These are phyloP conservation scores for Thermoascus crustaceus DNA, from an alignment of 2,329 filamentous ascomycete species.

Conservation along the genomic window DNA sequence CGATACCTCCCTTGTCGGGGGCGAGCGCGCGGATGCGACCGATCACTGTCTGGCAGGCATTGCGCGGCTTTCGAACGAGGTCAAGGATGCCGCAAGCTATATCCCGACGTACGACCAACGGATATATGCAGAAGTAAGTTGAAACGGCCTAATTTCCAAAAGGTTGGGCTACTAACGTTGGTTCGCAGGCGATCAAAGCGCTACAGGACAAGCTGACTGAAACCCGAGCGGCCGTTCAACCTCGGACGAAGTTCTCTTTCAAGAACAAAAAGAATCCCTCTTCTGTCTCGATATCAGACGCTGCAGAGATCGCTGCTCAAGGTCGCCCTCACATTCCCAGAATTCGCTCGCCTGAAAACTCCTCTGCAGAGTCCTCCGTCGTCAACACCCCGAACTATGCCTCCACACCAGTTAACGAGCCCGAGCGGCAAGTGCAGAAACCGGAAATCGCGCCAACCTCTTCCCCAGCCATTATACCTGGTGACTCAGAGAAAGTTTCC, in stretches of 20 bases:
- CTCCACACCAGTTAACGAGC: constrained; percentile 29
- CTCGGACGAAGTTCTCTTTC: constrained; percentile 78
- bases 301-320: constrained; percentile 46
- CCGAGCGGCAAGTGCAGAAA: constrained; percentile 26
- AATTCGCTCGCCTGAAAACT: constrained; percentile 32
- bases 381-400: constrained; percentile 28
- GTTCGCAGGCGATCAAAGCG: constrained; percentile 61
- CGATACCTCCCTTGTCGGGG: constrained; percentile 54
- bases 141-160: neutral
- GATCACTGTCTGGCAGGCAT: constrained; percentile 75
- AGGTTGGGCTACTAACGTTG: constrained; percentile 12
- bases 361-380: constrained; percentile 34
- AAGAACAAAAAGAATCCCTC: constrained; percentile 52
- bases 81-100: constrained; percentile 73
- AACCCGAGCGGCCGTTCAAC: constrained; percentile 58
- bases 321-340: constrained; percentile 38
- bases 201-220: constrained; percentile 71
- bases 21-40: constrained; percentile 71
- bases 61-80: constrained; percentile 69
- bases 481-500: constrained; percentile 14
- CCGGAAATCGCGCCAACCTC: constrained; percentile 30
- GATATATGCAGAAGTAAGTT: constrained; percentile 65
- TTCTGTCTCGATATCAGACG: constrained; percentile 49
- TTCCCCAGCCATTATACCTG: constrained; percentile 17
- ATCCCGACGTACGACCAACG: constrained; percentile 85